Percentiles rank a stretch among this genome's conserved stretches.
Conservation (phyloP, 1,284 basidiomycete species). For the Gymnopus androsaceus region DNA sequence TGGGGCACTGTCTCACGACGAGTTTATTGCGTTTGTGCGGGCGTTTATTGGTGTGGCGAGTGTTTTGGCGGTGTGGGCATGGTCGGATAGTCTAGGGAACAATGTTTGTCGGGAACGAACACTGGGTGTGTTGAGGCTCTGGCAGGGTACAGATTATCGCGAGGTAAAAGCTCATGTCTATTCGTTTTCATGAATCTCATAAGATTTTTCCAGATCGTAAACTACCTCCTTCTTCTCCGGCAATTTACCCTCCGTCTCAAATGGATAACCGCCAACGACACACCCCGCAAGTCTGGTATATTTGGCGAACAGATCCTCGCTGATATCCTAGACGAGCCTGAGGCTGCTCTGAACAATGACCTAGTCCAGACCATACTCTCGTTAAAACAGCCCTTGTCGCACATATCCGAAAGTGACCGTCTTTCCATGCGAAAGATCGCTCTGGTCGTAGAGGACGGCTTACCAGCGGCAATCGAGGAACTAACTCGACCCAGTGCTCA, state of each 20-base stretch:
- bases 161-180: conserved; percentile 44
- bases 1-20: conserved; percentile 45
- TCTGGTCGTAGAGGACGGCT: conserved; percentile 62
- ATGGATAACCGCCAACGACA: conserved; percentile 59
- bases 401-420: conserved; percentile 61
- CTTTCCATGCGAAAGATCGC: conserved; percentile 60
- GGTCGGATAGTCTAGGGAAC: conserved; percentile 75
- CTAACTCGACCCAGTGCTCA: conserved; percentile 50
- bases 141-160: conserved; percentile 68
- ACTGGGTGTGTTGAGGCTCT: conserved; percentile 62
- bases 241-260: conserved; percentile 65
- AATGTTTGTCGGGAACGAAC: conserved; percentile 62
- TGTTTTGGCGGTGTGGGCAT: conserved; percentile 75
- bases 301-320: conserved; percentile 69
- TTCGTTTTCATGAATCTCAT: conserved; percentile 11
- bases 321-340: conserved; percentile 60
- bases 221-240: conserved; percentile 62
- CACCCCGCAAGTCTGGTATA: conserved; percentile 61
- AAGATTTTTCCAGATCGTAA: conserved; percentile 52
- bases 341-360: conserved; percentile 57
- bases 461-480: conserved; percentile 64
- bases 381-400: conserved; percentile 55
- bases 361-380: conserved; percentile 57
- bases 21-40: conserved; percentile 63
- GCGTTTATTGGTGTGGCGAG: conserved; percentile 67